These are phyloP conservation scores for Moelleriella libera DNA, from an alignment of 2,329 filamentous ascomycete genomes.

Conservation along the genomic window DNA sequence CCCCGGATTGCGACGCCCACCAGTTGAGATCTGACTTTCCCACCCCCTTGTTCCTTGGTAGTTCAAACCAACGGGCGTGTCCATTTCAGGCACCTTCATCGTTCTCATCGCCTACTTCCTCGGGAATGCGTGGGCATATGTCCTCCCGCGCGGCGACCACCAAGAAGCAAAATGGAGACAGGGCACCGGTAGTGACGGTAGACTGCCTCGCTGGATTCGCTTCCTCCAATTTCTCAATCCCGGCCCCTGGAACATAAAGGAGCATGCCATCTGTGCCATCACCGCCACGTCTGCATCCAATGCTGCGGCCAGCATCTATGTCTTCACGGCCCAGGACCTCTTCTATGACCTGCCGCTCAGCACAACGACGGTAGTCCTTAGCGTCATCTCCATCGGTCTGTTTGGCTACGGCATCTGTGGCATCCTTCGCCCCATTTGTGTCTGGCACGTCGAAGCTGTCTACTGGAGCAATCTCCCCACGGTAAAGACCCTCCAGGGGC, in stretches of 20 bases:
- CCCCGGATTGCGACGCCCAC: neutral
- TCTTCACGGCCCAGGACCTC: conserved; percentile 34
- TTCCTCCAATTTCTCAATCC: conserved; percentile 31
- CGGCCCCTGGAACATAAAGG: conserved; percentile 38
- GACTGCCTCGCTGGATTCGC: conserved; percentile 25
- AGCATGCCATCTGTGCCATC: conserved; percentile 39
- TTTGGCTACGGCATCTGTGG: conserved; percentile 42
- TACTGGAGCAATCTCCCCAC: conserved; percentile 40
- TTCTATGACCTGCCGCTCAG: conserved; percentile 35
- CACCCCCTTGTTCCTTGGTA: conserved; percentile 8
- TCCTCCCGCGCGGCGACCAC: conserved; percentile 31
- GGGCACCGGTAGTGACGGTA: conserved; percentile 20
- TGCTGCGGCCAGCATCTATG: conserved; percentile 14
- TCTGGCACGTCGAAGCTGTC: conserved; percentile 41
- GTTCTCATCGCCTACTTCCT: conserved; percentile 42
- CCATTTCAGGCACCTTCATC: conserved; percentile 38
- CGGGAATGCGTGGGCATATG: conserved; percentile 22
- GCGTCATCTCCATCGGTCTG: conserved; percentile 34
- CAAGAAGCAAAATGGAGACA: conserved; percentile 31
- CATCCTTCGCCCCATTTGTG: conserved; percentile 35
- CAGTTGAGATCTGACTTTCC: neutral
- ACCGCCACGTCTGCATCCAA: conserved; percentile 40
- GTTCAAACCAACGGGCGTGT: conserved; percentile 37
- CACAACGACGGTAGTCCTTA: conserved; percentile 30
- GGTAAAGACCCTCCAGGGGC: conserved; percentile 37